Evolutionary conservation across 1,284 basidiomycete genomes (phyloP).

Genomic region (Cerioporus squamosus): DNA sequence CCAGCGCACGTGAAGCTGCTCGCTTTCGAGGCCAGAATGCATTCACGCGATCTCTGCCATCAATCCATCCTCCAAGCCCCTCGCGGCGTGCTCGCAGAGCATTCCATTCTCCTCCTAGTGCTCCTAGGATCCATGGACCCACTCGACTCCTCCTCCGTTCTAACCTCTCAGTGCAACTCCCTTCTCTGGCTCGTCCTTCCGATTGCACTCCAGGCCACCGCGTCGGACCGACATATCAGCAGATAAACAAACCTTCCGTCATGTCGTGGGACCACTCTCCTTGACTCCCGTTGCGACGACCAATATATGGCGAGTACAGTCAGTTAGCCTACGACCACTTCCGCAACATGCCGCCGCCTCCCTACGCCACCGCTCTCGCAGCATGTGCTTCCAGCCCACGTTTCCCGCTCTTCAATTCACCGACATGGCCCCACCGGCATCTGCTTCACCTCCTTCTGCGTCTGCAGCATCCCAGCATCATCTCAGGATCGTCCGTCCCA

Average conservation of each 20-base stretch:
- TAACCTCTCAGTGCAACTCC: constrained; percentile 8
- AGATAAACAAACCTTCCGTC: constrained; percentile 17
- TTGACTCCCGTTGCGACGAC: not conserved
- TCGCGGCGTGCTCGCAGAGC: constrained; percentile 26
- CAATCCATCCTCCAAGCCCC: constrained; percentile 8
- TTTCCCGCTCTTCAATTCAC: constrained; percentile 17
- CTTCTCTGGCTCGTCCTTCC: not conserved
- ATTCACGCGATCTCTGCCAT: constrained; percentile 12
- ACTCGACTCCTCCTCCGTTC: not conserved
- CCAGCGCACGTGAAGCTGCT: not conserved
- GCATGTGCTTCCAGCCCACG: constrained; percentile 11
- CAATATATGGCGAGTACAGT: not conserved
- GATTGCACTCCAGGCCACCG: not conserved
- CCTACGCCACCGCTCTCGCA: constrained; percentile 15
- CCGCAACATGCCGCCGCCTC: constrained; percentile 13
- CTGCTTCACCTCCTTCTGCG: constrained; percentile 4
- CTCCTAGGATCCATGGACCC: constrained; percentile 2
- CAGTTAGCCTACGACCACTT: not conserved
- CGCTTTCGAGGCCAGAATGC: not conserved
- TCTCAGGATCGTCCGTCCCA: constrained; percentile 13
- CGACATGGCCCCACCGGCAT: constrained; percentile 15
- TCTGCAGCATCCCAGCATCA: constrained; percentile 4
- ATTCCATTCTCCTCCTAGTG: constrained; percentile 26
- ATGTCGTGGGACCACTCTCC: constrained; percentile 11
- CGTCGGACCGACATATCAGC: not conserved